These are phyloP conservation scores for Pythium oligandrum DNA, from an alignment of 352 stramenopile species.

Conservation along the genomic window DNA sequence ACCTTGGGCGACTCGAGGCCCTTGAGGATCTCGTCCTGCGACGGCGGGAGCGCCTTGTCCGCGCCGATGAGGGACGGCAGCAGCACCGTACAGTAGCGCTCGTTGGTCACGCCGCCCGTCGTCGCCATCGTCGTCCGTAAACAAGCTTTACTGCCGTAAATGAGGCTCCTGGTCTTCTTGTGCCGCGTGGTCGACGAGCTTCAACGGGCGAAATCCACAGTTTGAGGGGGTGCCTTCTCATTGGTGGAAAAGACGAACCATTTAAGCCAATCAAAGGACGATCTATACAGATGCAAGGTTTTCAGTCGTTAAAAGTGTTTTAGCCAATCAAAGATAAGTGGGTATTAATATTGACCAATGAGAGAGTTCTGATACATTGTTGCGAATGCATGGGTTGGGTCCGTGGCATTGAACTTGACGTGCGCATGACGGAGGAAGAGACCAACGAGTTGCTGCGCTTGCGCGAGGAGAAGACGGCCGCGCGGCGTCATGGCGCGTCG, in stretches of 20 bases:
- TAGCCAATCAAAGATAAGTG: constrained; percentile 2
- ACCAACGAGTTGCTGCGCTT: constrained; percentile 60
- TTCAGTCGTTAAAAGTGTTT: not conserved
- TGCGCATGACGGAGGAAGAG: constrained; percentile 33
- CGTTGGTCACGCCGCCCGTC: constrained; percentile 60
- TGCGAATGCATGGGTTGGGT: too few relatives aligned
- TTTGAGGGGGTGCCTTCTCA: constrained; percentile 1
- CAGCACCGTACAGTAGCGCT: constrained; percentile 84
- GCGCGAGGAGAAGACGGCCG: constrained; percentile 23
- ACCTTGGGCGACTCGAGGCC: constrained; percentile 94
- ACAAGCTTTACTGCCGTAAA: not conserved
- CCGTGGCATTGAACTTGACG: not conserved
- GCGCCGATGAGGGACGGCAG: constrained; percentile 48
- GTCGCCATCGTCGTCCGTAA: constrained; percentile 16
- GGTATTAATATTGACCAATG: constrained; percentile 2
- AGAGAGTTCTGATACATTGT: constrained; percentile 2
- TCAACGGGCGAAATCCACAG: too few relatives aligned
- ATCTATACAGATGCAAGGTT: too few relatives aligned
- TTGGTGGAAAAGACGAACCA: constrained; percentile 5
- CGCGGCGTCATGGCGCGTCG: constrained; percentile 2
- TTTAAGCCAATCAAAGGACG: too few relatives aligned
- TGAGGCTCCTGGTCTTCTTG: too few relatives aligned
- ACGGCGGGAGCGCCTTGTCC: constrained; percentile 64
- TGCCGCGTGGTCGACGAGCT: too few relatives aligned
- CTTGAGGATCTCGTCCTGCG: constrained; percentile 97